phyloP scores from a whole-genome alignment of 305 asterid species.

The Solanum chacoense region DNA sequence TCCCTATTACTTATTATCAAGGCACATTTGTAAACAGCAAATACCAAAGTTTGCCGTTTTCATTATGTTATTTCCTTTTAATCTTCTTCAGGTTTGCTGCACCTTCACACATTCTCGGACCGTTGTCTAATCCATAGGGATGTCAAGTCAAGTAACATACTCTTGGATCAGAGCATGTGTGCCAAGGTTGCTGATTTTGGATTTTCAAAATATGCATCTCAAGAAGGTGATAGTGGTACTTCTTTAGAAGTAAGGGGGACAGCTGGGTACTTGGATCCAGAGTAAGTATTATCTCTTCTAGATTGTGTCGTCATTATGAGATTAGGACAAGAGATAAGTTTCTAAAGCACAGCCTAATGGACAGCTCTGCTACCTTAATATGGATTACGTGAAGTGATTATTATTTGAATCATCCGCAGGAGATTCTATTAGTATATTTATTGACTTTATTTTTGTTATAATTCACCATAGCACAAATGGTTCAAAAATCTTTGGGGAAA shows the following conservation, averaged over 20 bases:
- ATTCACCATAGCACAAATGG: not conserved
- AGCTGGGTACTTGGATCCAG: slow-evolving; percentile 91
- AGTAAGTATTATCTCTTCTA: slow-evolving; percentile 41
- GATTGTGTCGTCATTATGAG: not conserved
- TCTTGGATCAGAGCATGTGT: slow-evolving; percentile 81
- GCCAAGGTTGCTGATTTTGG: slow-evolving; percentile 94
- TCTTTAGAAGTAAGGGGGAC: slow-evolving; percentile 90
- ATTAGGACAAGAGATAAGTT: not conserved
- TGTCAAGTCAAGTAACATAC: slow-evolving; percentile 89
- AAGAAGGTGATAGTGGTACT: slow-evolving; percentile 82
- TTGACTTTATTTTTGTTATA: not conserved
- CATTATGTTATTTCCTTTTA: not conserved
- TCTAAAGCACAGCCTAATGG: not conserved
- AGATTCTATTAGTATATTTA: not conserved
- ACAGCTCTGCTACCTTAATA: not conserved
- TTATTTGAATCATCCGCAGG: not conserved
- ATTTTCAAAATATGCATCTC: slow-evolving; percentile 88
- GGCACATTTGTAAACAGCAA: not conserved
- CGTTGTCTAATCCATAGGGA: slow-evolving; percentile 83
- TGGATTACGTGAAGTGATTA: not conserved
- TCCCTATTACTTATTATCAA: not conserved
- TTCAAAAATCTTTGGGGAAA: not conserved
- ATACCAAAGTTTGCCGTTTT: not conserved
- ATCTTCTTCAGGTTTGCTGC: slow-evolving; percentile 50
- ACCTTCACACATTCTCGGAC: slow-evolving; percentile 72